A percentile compares a stretch with the other conserved stretches of the same genome.
Evolutionary conservation across 345 rosid species (phyloP).

Genomic region (Linum tenue): DNA sequence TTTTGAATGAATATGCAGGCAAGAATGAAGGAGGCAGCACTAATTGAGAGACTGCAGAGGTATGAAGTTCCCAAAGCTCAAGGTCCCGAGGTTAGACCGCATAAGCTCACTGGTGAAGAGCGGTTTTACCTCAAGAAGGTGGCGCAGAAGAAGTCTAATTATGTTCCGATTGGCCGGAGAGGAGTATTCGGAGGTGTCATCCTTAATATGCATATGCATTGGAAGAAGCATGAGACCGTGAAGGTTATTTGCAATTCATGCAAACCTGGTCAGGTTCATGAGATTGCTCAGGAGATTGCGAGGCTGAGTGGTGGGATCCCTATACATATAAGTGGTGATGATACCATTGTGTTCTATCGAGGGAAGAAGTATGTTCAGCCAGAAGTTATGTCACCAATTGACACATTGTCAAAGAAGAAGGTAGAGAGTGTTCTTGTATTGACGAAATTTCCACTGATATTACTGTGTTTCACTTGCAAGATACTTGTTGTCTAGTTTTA

Average conservation of each 20-base stretch:
- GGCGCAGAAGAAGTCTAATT: slow-evolving; percentile 82
- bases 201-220: slow-evolving; percentile 90
- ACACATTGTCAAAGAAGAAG: slow-evolving; percentile 79
- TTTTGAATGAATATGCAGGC: slow-evolving; percentile 34
- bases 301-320: slow-evolving; percentile 87
- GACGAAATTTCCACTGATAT: no score
- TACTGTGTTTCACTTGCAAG: neutral
- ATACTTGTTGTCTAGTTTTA: neutral
- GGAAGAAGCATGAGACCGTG: slow-evolving; percentile 94
- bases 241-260: slow-evolving; percentile 79
- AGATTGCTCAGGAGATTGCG: slow-evolving; percentile 60
- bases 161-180: slow-evolving; percentile 75
- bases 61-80: slow-evolving; percentile 75
- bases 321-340: slow-evolving; percentile 61
- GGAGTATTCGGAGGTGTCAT: slow-evolving; percentile 88
- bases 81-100: slow-evolving; percentile 73
- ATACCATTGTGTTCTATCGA: slow-evolving; percentile 66
- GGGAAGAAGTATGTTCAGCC: slow-evolving; percentile 88
- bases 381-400: slow-evolving; percentile 79
- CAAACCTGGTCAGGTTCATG: slow-evolving; percentile 67
- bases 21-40: slow-evolving; percentile 68
- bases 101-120: slow-evolving; percentile 75
- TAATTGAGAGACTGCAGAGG: slow-evolving; percentile 69
- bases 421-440: slow-evolving; percentile 13
- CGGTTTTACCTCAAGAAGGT: slow-evolving; percentile 69